Conservation (phyloP, 2,329 filamentous ascomycete species). For the Calonectria hawksworthii region DNA sequence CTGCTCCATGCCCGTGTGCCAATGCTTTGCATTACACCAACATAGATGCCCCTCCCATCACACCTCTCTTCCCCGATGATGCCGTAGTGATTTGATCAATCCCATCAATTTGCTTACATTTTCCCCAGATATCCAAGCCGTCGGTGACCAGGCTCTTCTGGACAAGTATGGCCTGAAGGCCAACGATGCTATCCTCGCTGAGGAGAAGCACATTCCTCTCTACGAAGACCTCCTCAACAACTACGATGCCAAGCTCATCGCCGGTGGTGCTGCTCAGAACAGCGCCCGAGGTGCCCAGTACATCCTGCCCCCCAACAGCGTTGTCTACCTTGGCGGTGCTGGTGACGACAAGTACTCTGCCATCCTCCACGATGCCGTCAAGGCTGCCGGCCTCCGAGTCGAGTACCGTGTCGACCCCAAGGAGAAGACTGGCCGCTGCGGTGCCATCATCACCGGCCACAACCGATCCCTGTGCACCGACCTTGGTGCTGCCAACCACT, state of each 20-base stretch:
- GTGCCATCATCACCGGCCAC: slow-evolving; percentile 96
- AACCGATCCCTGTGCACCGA: slow-evolving; percentile 96
- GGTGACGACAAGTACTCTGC: slow-evolving; percentile 97
- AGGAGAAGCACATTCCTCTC: slow-evolving; percentile 88
- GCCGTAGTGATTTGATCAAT: neutral
- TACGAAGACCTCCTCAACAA: slow-evolving; percentile 96
- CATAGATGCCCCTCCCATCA: neutral
- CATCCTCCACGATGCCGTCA: slow-evolving; percentile 87
- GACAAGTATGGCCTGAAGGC: slow-evolving; percentile 94
- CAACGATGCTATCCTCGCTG: slow-evolving; percentile 97
- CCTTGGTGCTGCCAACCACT: slow-evolving; percentile 96
- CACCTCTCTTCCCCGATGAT: slow-evolving; percentile 24
- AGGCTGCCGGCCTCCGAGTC: slow-evolving; percentile 88
- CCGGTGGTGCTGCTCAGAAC: slow-evolving; percentile 97
- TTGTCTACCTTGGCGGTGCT: slow-evolving; percentile 93
- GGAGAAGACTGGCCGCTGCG: slow-evolving; percentile 91
- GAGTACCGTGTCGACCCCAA: slow-evolving; percentile 94
- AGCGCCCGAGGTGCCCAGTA: slow-evolving; percentile 97
- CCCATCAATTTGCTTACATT: slow-evolving; percentile 33
- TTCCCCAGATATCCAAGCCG: slow-evolving; percentile 85
- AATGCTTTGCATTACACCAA: neutral
- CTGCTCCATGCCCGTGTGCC: slow-evolving; percentile 6
- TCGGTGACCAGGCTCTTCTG: slow-evolving; percentile 85
- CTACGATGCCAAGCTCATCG: slow-evolving; percentile 93
- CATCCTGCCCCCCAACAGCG: slow-evolving; percentile 89